A percentile compares a stretch with the other conserved stretches of the same genome.
Conservation (phyloP, 495 filamentous ascomycete species). For the Haplographium delicatum region DNA sequence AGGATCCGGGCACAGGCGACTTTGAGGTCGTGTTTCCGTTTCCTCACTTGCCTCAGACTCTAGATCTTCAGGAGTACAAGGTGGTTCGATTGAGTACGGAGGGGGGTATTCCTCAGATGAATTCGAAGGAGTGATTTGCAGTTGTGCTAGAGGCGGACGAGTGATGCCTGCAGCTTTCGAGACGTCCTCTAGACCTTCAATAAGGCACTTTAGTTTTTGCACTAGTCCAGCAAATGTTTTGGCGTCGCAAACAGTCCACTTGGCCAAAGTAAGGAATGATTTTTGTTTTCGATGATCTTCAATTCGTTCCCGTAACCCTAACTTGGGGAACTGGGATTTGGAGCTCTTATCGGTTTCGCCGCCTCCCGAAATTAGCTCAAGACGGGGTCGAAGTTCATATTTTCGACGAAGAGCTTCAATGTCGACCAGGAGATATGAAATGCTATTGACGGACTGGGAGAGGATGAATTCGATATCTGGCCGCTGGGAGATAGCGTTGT, state of each 20-base stretch:
- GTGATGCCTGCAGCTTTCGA: conserved; percentile 12
- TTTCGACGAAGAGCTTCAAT: conserved; percentile 16
- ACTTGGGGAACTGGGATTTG: not conserved
- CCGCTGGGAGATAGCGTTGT: conserved; percentile 1
- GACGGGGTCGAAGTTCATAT: conserved; percentile 13
- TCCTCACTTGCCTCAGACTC: too few relatives aligned
- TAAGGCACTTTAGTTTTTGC: conserved; percentile 16
- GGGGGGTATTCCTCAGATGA: not conserved
- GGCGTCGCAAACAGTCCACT: conserved; percentile 23
- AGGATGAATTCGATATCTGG: conserved; percentile 9
- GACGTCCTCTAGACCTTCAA: conserved; percentile 26
- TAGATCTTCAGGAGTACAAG: too few relatives aligned
- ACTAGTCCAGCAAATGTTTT: conserved; percentile 22
- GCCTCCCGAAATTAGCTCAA: not conserved
- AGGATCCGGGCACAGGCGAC: too few relatives aligned
- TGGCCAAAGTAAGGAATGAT: conserved; percentile 19
- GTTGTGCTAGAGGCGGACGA: not conserved
- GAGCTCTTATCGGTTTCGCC: not conserved
- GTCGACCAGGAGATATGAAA: conserved; percentile 13
- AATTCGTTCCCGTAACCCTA: conserved; percentile 10
- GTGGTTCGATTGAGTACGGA: conserved; percentile 6
- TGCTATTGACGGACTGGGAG: conserved; percentile 9
- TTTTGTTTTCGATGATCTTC: conserved; percentile 20
- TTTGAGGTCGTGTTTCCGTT: too few relatives aligned
- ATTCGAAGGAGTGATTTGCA: not conserved